These are phyloP conservation scores for Tausonia pullulans DNA, from an alignment of 1,284 basidiomycete genomes.

Conservation along the genomic window DNA sequence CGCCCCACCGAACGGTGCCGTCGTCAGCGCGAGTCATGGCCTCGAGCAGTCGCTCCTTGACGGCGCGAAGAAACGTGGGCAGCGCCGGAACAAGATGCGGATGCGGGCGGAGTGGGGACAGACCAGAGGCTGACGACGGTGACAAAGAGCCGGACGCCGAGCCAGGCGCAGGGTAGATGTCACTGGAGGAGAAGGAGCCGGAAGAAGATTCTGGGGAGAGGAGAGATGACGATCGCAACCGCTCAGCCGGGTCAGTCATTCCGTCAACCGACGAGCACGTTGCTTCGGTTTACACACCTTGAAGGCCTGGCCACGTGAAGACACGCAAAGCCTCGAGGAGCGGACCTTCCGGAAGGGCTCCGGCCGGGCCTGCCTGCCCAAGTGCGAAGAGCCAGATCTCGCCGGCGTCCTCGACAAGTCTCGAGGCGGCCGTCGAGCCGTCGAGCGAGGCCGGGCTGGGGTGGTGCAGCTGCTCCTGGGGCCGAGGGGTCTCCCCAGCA, in stretches of 20 bases:
- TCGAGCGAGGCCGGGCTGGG: no score
- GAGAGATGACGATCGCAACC: not conserved
- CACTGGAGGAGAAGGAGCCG: not conserved
- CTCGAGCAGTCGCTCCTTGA: slow-evolving; percentile 2
- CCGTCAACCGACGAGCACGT: not conserved
- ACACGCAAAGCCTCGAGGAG: not conserved
- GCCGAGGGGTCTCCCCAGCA: no score
- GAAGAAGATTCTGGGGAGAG: not conserved
- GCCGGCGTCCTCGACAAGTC: not conserved
- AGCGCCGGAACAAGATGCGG: not conserved
- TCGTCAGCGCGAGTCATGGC: not conserved
- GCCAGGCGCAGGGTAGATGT: not conserved
- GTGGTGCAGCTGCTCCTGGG: no score
- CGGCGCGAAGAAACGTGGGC: slow-evolving; percentile 1
- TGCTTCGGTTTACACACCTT: not conserved
- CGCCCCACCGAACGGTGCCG: not conserved
- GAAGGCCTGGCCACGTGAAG: not conserved
- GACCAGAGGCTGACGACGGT: no score
- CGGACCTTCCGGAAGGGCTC: not conserved
- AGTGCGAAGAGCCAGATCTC: slow-evolving; percentile 10
- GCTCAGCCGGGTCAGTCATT: not conserved
- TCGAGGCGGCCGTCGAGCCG: no score
- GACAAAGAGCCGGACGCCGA: not conserved
- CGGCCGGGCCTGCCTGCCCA: not conserved
- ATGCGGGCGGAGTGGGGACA: not conserved